Conservation (phyloP, 2,329 filamentous ascomycete genomes). For the Claviceps sorghi region DNA sequence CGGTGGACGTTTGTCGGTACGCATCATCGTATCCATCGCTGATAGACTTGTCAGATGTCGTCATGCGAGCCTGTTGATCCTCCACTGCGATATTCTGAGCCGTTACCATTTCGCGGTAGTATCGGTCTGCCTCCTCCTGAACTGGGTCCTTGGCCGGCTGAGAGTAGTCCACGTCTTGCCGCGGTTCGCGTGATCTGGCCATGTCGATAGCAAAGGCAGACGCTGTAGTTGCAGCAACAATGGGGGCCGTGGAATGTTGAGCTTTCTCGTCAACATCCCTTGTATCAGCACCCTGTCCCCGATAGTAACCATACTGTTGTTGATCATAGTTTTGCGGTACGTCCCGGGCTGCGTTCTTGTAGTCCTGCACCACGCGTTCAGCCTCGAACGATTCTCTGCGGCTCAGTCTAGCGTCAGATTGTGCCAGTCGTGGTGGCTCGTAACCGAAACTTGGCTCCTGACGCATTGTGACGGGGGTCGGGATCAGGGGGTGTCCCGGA, state of each 20-base stretch:
- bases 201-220: slow-evolving; percentile 31
- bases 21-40: slow-evolving; percentile 37
- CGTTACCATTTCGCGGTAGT: slow-evolving; percentile 40
- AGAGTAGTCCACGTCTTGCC: slow-evolving; percentile 16
- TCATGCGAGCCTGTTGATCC: slow-evolving; percentile 36
- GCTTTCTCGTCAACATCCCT: slow-evolving; percentile 30
- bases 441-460: slow-evolving; percentile 36
- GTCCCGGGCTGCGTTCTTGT: slow-evolving; percentile 12
- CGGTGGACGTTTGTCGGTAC: slow-evolving; percentile 22
- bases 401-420: slow-evolving; percentile 26
- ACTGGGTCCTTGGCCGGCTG: slow-evolving; percentile 26
- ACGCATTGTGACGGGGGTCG: slow-evolving; percentile 37
- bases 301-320: slow-evolving; percentile 14
- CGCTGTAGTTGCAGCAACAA: slow-evolving; percentile 31
- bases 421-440: slow-evolving; percentile 15
- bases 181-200: slow-evolving; percentile 20
- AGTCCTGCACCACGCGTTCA: slow-evolving; percentile 20
- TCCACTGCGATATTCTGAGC: slow-evolving; percentile 40
- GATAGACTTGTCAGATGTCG: slow-evolving; percentile 38
- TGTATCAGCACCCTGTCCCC: slow-evolving; percentile 29
- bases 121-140: slow-evolving; percentile 41
- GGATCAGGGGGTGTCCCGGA: slow-evolving; percentile 28
- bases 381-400: slow-evolving; percentile 36
- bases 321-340: slow-evolving; percentile 7
- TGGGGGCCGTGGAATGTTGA: slow-evolving; percentile 32